Evolutionary conservation across 495 filamentous ascomycete species (phyloP).

Genomic region (Elasticomyces elasticus): DNA sequence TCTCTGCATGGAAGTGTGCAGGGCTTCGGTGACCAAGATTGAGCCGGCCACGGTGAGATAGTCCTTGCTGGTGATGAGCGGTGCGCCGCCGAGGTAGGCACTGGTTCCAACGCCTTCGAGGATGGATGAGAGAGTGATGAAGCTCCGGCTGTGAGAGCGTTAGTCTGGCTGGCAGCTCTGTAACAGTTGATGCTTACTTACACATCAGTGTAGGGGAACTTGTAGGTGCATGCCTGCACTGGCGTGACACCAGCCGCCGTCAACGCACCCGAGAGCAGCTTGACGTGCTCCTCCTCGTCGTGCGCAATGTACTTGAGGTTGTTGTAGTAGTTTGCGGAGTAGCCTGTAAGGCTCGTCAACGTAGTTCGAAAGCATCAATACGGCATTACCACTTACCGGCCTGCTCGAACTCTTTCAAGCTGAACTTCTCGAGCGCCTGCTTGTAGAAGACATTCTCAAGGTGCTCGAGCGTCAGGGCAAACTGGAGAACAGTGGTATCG

Average conservation of each 20-base stretch:
- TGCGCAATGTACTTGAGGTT: constrained; percentile 40
- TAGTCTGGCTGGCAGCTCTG: background rate
- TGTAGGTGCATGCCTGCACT: constrained; percentile 43
- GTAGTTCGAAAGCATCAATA: background rate
- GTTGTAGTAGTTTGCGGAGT: constrained; percentile 35
- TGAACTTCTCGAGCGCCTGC: constrained; percentile 43
- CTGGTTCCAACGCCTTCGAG: constrained; percentile 38
- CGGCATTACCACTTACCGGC: constrained; percentile 33
- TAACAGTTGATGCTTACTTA: background rate
- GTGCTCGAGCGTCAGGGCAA: constrained; percentile 28
- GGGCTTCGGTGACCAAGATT: constrained; percentile 48
- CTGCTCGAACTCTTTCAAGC: constrained; percentile 37
- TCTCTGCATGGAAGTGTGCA: constrained; percentile 47
- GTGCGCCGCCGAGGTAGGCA: constrained; percentile 47
- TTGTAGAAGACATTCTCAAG: constrained; percentile 43
- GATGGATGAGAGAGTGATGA: constrained; percentile 40
- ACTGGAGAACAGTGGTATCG: constrained; percentile 13
- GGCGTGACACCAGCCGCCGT: constrained; percentile 37
- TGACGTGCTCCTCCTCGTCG: constrained; percentile 46
- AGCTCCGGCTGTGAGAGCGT: constrained; percentile 24
- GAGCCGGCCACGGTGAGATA: constrained; percentile 48
- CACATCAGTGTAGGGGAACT: constrained; percentile 39
- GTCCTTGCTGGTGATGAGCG: constrained; percentile 38
- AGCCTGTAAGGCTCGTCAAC: background rate
- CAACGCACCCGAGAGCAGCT: constrained; percentile 40